phyloP scores from a whole-genome alignment of 441 rosid genomes.

The Gossypium lobatum region DNA sequence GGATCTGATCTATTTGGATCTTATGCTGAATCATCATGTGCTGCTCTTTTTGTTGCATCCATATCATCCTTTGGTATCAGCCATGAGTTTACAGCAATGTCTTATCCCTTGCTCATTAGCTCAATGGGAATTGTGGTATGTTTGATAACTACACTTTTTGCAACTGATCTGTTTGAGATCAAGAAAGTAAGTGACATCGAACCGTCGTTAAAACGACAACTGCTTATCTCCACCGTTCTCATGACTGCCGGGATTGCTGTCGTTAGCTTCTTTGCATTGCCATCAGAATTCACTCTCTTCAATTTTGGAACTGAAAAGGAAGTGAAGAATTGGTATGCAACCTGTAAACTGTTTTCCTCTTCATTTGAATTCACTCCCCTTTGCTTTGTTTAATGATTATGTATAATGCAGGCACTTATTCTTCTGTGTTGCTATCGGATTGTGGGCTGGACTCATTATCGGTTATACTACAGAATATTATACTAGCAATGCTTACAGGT shows the following conservation, averaged over 20 bases:
- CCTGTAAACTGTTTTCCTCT: neutral
- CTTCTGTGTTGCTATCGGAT: constrained; percentile 38
- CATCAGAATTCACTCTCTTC: constrained; percentile 53
- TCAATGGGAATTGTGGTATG: constrained; percentile 56
- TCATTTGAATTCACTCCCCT: neutral
- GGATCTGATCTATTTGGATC: constrained; percentile 61
- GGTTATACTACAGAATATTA: constrained; percentile 44
- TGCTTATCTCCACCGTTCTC: constrained; percentile 52
- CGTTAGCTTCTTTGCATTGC: constrained; percentile 46
- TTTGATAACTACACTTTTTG: constrained; percentile 58
- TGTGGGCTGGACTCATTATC: constrained; percentile 50
- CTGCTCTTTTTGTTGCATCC: constrained; percentile 59
- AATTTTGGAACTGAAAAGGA: constrained; percentile 42
- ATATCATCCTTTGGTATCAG: constrained; percentile 50
- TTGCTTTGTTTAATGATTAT: neutral
- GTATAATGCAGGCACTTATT: constrained; percentile 33
- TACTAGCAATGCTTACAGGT: constrained; percentile 51
- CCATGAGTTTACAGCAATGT: constrained; percentile 55
- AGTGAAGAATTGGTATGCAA: constrained; percentile 52
- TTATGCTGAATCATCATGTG: constrained; percentile 60
- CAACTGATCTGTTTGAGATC: constrained; percentile 51
- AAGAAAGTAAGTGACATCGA: constrained; percentile 47
- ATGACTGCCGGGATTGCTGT: constrained; percentile 54
- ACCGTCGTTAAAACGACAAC: constrained; percentile 55
- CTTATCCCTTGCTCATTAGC: constrained; percentile 49